Conservation (phyloP, 2,329 filamentous ascomycete genomes). For the Diaporthe sp. region DNA sequence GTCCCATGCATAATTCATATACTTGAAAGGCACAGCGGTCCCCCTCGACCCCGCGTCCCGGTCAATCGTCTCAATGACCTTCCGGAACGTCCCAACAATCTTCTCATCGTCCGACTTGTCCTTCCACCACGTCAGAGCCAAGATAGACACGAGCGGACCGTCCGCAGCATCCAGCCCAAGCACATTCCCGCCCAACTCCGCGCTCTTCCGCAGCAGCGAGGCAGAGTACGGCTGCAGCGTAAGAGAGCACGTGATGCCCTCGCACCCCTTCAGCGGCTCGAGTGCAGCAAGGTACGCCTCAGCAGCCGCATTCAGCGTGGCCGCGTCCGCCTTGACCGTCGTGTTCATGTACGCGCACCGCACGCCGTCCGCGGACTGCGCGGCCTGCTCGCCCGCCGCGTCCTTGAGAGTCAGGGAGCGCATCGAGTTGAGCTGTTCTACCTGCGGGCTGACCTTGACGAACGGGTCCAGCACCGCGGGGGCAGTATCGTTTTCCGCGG, state of each 20-base stretch:
- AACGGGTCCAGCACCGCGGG: conserved; percentile 38
- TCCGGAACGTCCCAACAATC: conserved; percentile 35
- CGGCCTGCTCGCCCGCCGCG: conserved; percentile 17
- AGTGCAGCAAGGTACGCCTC: conserved; percentile 36
- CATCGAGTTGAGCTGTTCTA: conserved; percentile 31
- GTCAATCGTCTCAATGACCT: conserved; percentile 41
- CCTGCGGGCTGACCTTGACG: conserved; percentile 36
- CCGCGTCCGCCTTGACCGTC: conserved; percentile 23
- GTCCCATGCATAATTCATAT: conserved; percentile 45
- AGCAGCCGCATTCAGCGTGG: conserved; percentile 15
- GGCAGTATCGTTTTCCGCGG: background rate
- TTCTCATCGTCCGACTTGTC: conserved; percentile 43
- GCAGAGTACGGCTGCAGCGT: conserved; percentile 44
- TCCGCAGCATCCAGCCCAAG: conserved; percentile 42
- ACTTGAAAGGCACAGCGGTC: conserved; percentile 42
- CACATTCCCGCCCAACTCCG: conserved; percentile 41
- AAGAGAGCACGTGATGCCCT: conserved; percentile 42
- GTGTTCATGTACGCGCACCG: conserved; percentile 37
- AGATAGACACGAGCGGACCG: conserved; percentile 43
- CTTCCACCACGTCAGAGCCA: conserved; percentile 43
- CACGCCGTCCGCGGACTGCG: conserved; percentile 7
- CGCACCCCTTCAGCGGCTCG: conserved; percentile 41
- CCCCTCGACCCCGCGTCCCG: conserved; percentile 39
- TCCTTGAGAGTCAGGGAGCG: background rate
- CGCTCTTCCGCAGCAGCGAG: conserved; percentile 42